These are phyloP conservation scores for Colletotrichum sp. DNA, from an alignment of 2,329 filamentous ascomycete genomes.

Conservation along the genomic window DNA sequence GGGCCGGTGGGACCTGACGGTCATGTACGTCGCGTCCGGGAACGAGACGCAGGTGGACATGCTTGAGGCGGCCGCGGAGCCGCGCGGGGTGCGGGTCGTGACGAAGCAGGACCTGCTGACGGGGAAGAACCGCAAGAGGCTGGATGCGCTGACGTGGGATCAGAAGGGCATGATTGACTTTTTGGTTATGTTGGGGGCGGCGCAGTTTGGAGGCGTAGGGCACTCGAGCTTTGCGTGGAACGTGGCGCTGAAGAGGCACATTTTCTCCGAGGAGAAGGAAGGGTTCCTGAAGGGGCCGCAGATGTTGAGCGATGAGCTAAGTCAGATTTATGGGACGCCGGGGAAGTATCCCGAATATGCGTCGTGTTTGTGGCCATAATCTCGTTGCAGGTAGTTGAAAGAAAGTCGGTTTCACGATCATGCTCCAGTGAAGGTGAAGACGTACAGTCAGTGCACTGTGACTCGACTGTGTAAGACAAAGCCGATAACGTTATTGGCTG, in stretches of 20 bases:
- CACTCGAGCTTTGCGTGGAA: constrained; percentile 37
- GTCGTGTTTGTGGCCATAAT: constrained; percentile 5
- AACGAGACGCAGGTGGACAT: constrained; percentile 29
- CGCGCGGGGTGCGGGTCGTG: constrained; percentile 26
- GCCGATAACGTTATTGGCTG: background rate
- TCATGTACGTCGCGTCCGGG: constrained; percentile 33
- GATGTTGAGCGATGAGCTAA: background rate
- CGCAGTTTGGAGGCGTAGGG: constrained; percentile 35
- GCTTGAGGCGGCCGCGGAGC: background rate
- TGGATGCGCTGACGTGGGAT: constrained; percentile 31
- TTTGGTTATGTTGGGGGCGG: constrained; percentile 33
- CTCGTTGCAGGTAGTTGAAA: background rate
- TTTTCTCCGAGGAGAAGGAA: background rate
- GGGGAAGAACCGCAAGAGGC: constrained; percentile 10
- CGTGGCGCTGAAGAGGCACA: constrained; percentile 33
- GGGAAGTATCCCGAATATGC: constrained; percentile 1
- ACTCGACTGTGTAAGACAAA: background rate
- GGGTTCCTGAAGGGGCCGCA: background rate
- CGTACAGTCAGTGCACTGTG: background rate
- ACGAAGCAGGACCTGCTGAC: constrained; percentile 33
- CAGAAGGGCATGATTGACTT: constrained; percentile 38
- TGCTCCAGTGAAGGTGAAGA: background rate
- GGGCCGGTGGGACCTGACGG: constrained; percentile 22
- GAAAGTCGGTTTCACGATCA: background rate
- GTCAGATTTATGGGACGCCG: background rate